Evolutionary conservation across 1,284 basidiomycete species (phyloP), one percentile per base, ranked within the genome.

Genomic region (Ceratobasidium sp.): DNA sequence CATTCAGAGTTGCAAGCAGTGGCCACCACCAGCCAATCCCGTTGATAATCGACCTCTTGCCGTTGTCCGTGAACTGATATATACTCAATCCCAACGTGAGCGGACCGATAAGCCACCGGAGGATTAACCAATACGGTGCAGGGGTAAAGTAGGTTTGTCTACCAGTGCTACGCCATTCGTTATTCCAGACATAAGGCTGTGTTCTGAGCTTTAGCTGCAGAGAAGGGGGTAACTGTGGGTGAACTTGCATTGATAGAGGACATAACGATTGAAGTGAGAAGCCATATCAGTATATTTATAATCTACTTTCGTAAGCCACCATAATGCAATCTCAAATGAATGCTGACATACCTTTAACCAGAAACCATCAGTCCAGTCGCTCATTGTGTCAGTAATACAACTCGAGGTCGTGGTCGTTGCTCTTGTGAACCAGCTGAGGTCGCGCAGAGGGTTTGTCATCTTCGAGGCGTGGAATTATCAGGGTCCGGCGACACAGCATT

Each of bases 121-220:
- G 90, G 78, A 87, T 83, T 80, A 92, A 94, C 1, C 90, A 87
- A 87, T 92, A 96, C 34, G 90, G 87, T 25, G 92, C 92, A 35
- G 95, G 94, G 0, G 94, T 96, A 71, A 97, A 81, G 78, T 94
- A 97, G 5, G 94, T 96, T 75, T 91, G 87, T 77, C 91, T 92
- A 58, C 84, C 86, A 71, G 81, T 78, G 76, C 82, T 86, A 79
- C 91, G 91, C 62, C 17, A 34, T 4, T 40, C 45, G 25, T n/a
- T n/a, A n/a, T n/a, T n/a, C n/a, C n/a, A n/a, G n/a, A n/a, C n/a
- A n/a, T n/a, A n/a, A n/a, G n/a, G n/a, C n/a, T n/a, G n/a, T n/a
- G n/a, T n/a, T n/a, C n/a, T n/a, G n/a, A n/a, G n/a, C n/a, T n/a
- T n/a, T n/a, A n/a, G n/a, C n/a, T n/a, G n/a, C n/a, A n/a, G n/a